Evolutionary conservation across 768 basidiomycete genomes (phyloP), one percentile per base, ranked within the genome.

Genomic region (Obba rivulosa): DNA sequence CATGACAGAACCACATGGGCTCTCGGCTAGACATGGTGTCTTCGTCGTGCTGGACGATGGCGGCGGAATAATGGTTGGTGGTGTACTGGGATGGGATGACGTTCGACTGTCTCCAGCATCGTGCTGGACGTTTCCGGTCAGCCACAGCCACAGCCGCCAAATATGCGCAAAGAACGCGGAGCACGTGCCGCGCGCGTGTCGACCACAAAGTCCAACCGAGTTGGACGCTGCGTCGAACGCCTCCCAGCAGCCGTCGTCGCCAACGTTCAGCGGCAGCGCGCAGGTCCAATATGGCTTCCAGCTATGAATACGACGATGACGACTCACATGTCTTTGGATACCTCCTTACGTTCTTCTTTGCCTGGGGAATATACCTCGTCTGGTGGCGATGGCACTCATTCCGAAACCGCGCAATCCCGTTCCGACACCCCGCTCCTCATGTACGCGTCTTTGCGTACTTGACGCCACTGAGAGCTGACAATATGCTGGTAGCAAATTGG

Each of bases 1-100:
- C 72, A 60, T 90, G 85, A 55, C 87, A 90, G 58, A 71, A 89
- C 87, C 87, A 91, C 58, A 87, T 62, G 3, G 85, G 81, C 53
- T 85, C 83, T 65, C 85, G 73, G 18, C 75, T 71, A 13, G 87
- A 82, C 86, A 88, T 87, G 20, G 34, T 46, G 45, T 21, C 10
- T 10, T 23, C 41, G 18, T 14, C 17, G n/a, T 41, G 10, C 13
- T 20, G n/a, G n/a, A n/a, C n/a, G n/a, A n/a, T n/a, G n/a, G 17
- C 41, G 23, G 16, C 41, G 20, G 20, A 41, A 8, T 41, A 20
- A 22, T 10, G 8, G 23, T 17, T 54, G 45, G 43, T 44, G 35
- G 51, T 54, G 38, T 38, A 36, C 22, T 9, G 18, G 20, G 17
- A 36, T 23, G 42, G 37, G 23, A 49, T 50, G 56, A 54, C 49